Percentiles rank a stretch among this genome's conserved stretches.
Evolutionary conservation across 2,329 filamentous ascomycete genomes (phyloP).

Genomic region (Nannizzia gypsea): DNA sequence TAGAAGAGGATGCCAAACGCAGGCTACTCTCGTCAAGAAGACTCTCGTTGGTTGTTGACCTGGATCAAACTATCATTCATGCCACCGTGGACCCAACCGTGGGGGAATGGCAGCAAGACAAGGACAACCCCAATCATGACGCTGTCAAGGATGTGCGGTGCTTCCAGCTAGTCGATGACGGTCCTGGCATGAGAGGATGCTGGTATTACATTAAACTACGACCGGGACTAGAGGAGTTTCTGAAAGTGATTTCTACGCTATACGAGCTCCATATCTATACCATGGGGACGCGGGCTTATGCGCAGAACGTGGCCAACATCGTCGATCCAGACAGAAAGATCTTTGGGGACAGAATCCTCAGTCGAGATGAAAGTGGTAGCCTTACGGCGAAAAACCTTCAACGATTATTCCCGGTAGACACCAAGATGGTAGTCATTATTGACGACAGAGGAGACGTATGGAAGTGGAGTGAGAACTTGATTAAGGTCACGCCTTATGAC

Average conservation of each 20-base stretch:
- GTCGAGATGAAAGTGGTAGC: constrained; percentile 91
- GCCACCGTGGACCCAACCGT: constrained; percentile 94
- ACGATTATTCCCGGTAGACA: constrained; percentile 87
- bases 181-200: constrained; percentile 60
- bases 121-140: constrained; percentile 77
- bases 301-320: constrained; percentile 78
- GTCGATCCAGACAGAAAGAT: constrained; percentile 81
- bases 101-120: constrained; percentile 86
- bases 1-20: constrained; percentile 76
- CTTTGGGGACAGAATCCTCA: constrained; percentile 90
- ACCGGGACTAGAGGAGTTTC: constrained; percentile 69
- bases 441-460: constrained; percentile 95
- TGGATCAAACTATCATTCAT: constrained; percentile 97
- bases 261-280: constrained; percentile 98
- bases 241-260: constrained; percentile 62
- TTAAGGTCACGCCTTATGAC: constrained; percentile 90
- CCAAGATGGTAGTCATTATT: constrained; percentile 98
- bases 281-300: constrained; percentile 97
- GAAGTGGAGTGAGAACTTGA: constrained; percentile 83
- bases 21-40: constrained; percentile 70
- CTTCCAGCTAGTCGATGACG: constrained; percentile 84
- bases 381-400: constrained; percentile 82
- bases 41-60: constrained; percentile 85
- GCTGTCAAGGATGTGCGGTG: constrained; percentile 77
- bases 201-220: constrained; percentile 99